Evolutionary conservation across 352 stramenopile genomes (phyloP).

Genomic region (Plasmopara viticola): DNA sequence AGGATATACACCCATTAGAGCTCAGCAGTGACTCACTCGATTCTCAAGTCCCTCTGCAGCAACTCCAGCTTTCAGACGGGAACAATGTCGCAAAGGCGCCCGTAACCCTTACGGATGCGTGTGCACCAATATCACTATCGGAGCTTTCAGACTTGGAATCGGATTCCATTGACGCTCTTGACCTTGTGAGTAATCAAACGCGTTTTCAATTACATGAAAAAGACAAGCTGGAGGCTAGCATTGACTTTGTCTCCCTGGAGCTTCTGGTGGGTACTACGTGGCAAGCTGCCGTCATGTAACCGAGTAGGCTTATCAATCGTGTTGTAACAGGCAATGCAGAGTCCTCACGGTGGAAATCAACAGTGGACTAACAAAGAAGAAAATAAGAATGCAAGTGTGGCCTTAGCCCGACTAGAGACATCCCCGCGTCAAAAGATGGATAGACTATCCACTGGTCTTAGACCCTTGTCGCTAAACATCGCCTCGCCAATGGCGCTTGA

Average conservation of each 20-base stretch:
- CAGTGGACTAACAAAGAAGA: too few species aligned
- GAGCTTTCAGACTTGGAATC: slow-evolving; percentile 31
- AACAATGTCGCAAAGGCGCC: slow-evolving; percentile 1
- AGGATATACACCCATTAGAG: slow-evolving; percentile 13
- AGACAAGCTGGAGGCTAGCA: too few species aligned
- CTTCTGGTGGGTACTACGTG: too few species aligned
- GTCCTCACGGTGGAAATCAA: too few species aligned
- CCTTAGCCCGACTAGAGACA: slow-evolving; percentile 5
- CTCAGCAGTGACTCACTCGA: slow-evolving; percentile 5
- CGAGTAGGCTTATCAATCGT: too few species aligned
- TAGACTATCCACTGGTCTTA: slow-evolving; percentile 1
- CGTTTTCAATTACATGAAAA: too few species aligned
- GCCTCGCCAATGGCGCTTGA: slow-evolving; percentile 33
- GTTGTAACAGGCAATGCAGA: too few species aligned
- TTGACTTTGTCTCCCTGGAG: too few species aligned
- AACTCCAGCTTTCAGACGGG: slow-evolving; percentile 16
- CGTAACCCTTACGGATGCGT: not conserved
- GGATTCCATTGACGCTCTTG: too few species aligned
- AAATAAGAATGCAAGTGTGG: too few species aligned
- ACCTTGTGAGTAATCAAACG: too few species aligned
- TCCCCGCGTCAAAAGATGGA: slow-evolving; percentile 14
- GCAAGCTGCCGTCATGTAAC: too few species aligned
- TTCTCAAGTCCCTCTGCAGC: slow-evolving; percentile 2
- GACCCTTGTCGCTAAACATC: slow-evolving; percentile 24
- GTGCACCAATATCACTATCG: slow-evolving; percentile 30